A percentile compares a stretch with the other conserved stretches of the same genome.
These are phyloP conservation scores for Aphanoascus verrucosus DNA, from an alignment of 2,329 filamentous ascomycete genomes.

Conservation along the genomic window DNA sequence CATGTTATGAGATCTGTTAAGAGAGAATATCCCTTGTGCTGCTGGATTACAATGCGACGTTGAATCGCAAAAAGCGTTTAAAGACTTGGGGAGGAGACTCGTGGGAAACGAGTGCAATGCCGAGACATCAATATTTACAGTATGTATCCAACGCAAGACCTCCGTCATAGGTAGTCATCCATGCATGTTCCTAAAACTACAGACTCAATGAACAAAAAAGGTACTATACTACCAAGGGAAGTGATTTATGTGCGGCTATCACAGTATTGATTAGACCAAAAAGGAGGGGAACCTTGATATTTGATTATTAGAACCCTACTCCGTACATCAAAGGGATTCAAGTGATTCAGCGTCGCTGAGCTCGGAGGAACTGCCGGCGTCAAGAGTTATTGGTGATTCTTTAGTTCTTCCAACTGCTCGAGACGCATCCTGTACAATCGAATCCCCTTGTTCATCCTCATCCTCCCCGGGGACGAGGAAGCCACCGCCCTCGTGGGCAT, in stretches of 20 bases:
- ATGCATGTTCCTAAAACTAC: too few relatives aligned
- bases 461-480: conserved; percentile 26
- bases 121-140: not conserved
- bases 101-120: not conserved
- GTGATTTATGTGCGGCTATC: not conserved
- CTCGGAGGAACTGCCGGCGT: conserved; percentile 9
- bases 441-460: conserved; percentile 9
- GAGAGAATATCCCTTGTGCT: not conserved
- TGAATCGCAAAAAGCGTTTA: too few relatives aligned
- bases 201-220: not conserved
- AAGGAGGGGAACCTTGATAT: too few relatives aligned
- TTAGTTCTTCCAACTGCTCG: not conserved
- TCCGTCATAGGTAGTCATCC: not conserved
- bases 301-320: too few relatives aligned
- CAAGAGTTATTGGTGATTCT: not conserved
- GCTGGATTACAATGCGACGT: too few relatives aligned
- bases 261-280: not conserved
- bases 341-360: conserved; percentile 11
- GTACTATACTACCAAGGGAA: too few relatives aligned
- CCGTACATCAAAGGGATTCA: conserved; percentile 2
- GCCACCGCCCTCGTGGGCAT: conserved; percentile 19
- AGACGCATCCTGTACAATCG: not conserved
- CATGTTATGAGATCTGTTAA: conserved; percentile 11
- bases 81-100: not conserved
- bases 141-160: not conserved